Evolutionary conservation across 2,329 filamentous ascomycete species (phyloP).

Genomic region (Fusarium sp.): DNA sequence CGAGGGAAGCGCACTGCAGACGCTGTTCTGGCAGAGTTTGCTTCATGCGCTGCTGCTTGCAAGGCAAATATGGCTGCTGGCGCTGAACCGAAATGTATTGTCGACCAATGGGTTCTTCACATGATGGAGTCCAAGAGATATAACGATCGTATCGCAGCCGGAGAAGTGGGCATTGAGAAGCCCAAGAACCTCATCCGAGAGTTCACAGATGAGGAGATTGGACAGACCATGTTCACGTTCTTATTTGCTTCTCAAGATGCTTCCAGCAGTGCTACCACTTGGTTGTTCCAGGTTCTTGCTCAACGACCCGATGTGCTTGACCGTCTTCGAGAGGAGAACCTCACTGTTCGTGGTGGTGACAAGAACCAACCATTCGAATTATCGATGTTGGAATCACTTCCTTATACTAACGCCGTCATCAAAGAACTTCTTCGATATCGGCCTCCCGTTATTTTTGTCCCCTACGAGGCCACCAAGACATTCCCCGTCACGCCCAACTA

Average conservation of each 20-base stretch:
- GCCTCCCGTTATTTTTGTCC: conserved; percentile 67
- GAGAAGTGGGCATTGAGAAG: conserved; percentile 57
- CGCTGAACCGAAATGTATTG: conserved; percentile 76
- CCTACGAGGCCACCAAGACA: conserved; percentile 61
- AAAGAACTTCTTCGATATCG: conserved; percentile 65
- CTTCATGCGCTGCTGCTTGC: conserved; percentile 77
- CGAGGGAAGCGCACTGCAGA: conserved; percentile 80
- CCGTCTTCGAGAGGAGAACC: conserved; percentile 61
- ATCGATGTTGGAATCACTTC: conserved; percentile 61
- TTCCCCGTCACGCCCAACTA: conserved; percentile 62
- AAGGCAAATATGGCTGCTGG: conserved; percentile 78
- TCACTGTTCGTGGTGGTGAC: conserved; percentile 58
- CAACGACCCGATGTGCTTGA: conserved; percentile 63
- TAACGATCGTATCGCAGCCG: conserved; percentile 71
- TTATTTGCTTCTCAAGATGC: conserved; percentile 67
- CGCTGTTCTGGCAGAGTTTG: conserved; percentile 76
- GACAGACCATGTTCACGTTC: conserved; percentile 65
- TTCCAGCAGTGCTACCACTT: conserved; percentile 65
- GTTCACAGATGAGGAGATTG: conserved; percentile 63
- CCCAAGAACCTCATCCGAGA: conserved; percentile 62
- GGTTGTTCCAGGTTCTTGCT: conserved; percentile 65
- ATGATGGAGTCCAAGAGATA: conserved; percentile 80
- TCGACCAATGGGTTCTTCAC: conserved; percentile 80
- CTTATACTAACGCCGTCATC: conserved; percentile 65
- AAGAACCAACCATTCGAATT: conserved; percentile 56